Evolutionary conservation across 139 green algal species (phyloP).

Genomic region (Tetraselmis chui): DNA sequence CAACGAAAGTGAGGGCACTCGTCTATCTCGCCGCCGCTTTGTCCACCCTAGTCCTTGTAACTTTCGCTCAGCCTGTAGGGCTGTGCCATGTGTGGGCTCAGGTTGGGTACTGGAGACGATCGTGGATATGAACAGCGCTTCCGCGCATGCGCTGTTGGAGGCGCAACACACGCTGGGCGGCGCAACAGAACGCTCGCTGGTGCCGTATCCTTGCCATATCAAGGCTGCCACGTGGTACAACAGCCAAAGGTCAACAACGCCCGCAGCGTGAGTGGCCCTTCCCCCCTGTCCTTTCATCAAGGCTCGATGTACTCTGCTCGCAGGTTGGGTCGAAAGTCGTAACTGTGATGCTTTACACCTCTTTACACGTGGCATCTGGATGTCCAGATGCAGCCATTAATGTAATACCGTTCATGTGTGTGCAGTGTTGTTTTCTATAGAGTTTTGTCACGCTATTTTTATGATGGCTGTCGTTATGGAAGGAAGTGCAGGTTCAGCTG

Average conservation of each 20-base stretch:
- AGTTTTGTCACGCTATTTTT: too few relatives aligned
- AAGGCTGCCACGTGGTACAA: neutral
- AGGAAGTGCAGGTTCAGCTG: too few relatives aligned
- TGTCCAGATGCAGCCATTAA: too few relatives aligned
- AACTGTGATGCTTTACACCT: too few relatives aligned
- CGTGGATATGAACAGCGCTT: neutral
- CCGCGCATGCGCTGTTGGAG: neutral
- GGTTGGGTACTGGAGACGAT: neutral
- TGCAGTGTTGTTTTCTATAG: too few relatives aligned
- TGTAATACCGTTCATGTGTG: too few relatives aligned
- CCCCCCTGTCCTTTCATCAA: too few relatives aligned
- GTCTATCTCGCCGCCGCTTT: neutral
- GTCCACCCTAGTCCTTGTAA: neutral
- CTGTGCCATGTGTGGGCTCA: neutral
- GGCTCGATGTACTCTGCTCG: too few relatives aligned
- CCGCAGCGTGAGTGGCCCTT: too few relatives aligned
- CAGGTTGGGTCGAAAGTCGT: too few relatives aligned
- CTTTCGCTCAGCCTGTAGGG: neutral
- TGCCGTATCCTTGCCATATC: neutral
- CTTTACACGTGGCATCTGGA: too few relatives aligned
- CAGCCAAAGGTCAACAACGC: neutral
- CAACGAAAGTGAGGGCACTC: neutral
- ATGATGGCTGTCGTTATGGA: too few relatives aligned
- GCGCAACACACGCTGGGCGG: neutral
- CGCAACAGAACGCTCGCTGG: neutral